phyloP scores from a whole-genome alignment of 208 protist species.

The Wallacemonas sp. region DNA sequence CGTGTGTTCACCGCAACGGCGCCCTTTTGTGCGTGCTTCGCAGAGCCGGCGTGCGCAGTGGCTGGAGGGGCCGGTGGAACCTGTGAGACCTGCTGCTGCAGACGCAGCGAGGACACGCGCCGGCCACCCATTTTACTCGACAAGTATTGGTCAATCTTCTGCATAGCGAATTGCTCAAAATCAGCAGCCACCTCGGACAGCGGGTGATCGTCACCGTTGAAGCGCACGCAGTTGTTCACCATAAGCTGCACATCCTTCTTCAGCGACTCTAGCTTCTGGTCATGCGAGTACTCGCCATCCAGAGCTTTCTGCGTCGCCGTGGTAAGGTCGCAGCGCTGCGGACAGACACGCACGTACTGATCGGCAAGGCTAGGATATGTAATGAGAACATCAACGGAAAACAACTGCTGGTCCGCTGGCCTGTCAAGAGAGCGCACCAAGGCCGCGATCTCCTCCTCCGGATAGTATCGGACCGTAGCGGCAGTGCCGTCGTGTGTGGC shows the following conservation, averaged over 20 bases:
- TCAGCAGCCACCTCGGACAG: conserved; percentile 47
- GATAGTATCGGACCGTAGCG: conserved; percentile 37
- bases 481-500: background rate
- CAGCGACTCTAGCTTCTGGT: conserved; percentile 51
- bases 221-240: conserved; percentile 83
- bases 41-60: background rate
- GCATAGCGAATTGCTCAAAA: conserved; percentile 71
- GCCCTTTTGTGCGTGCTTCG: conserved; percentile 8
- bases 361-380: conserved; percentile 78
- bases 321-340: conserved; percentile 70
- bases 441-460: conserved; percentile 55
- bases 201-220: conserved; percentile 62
- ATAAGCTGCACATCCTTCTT: conserved; percentile 75
- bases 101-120: conserved; percentile 59
- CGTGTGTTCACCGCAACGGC: background rate
- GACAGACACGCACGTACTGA: conserved; percentile 72
- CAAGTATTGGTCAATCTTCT: conserved; percentile 63
- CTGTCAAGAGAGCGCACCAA: conserved; percentile 75
- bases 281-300: conserved; percentile 59
- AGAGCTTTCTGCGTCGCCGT: conserved; percentile 65
- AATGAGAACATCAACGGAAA: conserved; percentile 71
- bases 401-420: conserved; percentile 70
- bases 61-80: background rate
- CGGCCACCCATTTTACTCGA: conserved; percentile 58
- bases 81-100: conserved; percentile 22